Base-by-base conservation (phyloP, 345 rosid species). In the Abelmoschus esculentus region DNA sequence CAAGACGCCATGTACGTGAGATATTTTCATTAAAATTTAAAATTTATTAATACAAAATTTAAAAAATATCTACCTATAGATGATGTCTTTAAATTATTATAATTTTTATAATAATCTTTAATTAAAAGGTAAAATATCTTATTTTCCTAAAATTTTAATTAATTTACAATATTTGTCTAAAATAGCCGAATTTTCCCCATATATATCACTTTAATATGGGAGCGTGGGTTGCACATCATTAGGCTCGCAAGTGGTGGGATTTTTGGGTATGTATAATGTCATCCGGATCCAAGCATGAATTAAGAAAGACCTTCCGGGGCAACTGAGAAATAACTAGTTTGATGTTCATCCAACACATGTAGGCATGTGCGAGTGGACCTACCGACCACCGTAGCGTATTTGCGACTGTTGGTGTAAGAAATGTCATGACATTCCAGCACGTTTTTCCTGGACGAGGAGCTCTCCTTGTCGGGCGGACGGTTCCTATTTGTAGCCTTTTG, bases 291-390 rank as follows among this genome's bases (percentile, higher is more conserved):
- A 34, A 34, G 1, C 38, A 34, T 7, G 7, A 34, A 34, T 34
- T 34, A 34, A 34, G 38, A 34, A 34, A 5, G 38, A 1, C 0
- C 5, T 34, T 5, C 5, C 5, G 36, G 36, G 36, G 36, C 36
- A 8, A 61, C 49, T 52, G 63, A 44, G 58, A 61, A 46, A 3
- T 5, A 52, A 52, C 1, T 15, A n/a, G 3, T 52, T 34, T 52
- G 55, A 52, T 52, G 18, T n/a, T 52, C 19, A 50, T 6, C 53
- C 26, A 22, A 78, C 88, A 88, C 90, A 80, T 86, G 93, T 87
- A 78, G 76, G 85, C 93, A 86, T 85, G 96, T 90, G 90, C 17
- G 72, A 78, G 63, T 57, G 90, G 80, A 63, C 83, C 84, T 78
- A 77, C 73, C 71, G 64, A 49, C 53, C 53, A 49, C 53, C 17